Percentiles rank a stretch among this genome's conserved stretches.
Evolutionary conservation across 441 rosid genomes (phyloP).

Genomic region (Metrosideros polymorpha): DNA sequence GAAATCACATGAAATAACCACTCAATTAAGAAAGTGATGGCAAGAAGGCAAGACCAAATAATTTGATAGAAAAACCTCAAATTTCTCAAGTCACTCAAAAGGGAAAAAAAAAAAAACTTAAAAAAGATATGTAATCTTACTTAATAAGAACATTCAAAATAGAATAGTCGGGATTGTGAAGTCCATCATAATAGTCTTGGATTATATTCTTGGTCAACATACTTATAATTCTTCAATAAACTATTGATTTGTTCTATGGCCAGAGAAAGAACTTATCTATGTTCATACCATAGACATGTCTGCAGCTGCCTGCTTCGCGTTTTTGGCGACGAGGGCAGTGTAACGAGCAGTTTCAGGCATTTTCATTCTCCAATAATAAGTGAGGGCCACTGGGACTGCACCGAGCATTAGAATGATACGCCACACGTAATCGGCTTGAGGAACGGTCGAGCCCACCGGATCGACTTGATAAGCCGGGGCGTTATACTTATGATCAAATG

Average conservation of each 20-base stretch:
- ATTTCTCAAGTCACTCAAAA: neutral
- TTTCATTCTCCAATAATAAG: constrained; percentile 48
- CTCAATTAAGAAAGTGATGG: neutral
- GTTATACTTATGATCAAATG: constrained; percentile 19
- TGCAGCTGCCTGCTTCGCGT: constrained; percentile 39
- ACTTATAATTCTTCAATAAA: neutral
- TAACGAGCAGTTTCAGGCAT: constrained; percentile 62
- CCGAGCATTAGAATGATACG: constrained; percentile 42
- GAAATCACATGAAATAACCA: neutral
- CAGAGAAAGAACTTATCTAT: neutral
- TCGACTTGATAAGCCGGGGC: neutral
- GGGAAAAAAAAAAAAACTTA: neutral
- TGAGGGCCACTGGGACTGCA: constrained; percentile 36
- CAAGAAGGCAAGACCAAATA: neutral
- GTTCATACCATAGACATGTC: constrained; percentile 45
- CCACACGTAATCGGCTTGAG: constrained; percentile 48
- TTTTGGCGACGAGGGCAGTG: constrained; percentile 49
- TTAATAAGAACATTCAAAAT: neutral
- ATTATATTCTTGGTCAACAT: neutral
- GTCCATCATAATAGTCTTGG: neutral
- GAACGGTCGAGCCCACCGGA: constrained; percentile 17
- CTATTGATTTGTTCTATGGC: neutral
- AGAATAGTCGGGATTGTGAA: neutral
- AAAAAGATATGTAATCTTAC: neutral
- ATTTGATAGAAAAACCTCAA: neutral